Conservation (phyloP, 768 basidiomycete species). For the Coprinopsis marcescibilis region DNA sequence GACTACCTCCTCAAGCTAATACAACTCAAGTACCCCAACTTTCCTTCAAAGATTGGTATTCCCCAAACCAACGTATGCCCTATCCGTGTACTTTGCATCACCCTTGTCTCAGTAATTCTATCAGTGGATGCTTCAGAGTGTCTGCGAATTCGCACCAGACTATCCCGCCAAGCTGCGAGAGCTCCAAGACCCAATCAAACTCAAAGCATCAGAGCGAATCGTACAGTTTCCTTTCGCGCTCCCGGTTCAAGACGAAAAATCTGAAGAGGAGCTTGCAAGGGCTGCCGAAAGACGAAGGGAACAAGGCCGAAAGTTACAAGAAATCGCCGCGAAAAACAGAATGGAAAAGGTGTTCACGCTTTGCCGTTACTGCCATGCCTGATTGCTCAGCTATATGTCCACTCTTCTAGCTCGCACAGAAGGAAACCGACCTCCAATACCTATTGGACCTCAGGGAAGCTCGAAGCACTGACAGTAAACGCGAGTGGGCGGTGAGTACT, state of each 20-base stretch:
- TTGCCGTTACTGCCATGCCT: not conserved
- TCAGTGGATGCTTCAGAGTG: slow-evolving; percentile 91
- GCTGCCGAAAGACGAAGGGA: slow-evolving; percentile 78
- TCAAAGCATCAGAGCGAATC: slow-evolving; percentile 64
- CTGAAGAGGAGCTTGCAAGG: slow-evolving; percentile 81
- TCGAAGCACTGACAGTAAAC: slow-evolving; percentile 52
- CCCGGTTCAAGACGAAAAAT: slow-evolving; percentile 70
- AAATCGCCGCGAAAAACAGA: slow-evolving; percentile 80
- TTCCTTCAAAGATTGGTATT: slow-evolving; percentile 77
- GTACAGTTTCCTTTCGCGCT: slow-evolving; percentile 84
- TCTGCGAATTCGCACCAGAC: slow-evolving; percentile 78
- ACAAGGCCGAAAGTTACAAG: slow-evolving; percentile 84
- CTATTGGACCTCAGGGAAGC: slow-evolving; percentile 60
- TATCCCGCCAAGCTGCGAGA: slow-evolving; percentile 63
- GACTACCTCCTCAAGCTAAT: slow-evolving; percentile 92
- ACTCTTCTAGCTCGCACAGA: slow-evolving; percentile 52
- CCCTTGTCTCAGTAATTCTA: no score
- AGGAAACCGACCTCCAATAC: slow-evolving; percentile 69
- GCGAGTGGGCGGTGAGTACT: slow-evolving; percentile 66
- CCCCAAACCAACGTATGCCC: slow-evolving; percentile 67
- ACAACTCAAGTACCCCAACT: slow-evolving; percentile 92
- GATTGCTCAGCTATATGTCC: no score
- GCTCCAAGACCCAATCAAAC: slow-evolving; percentile 58
- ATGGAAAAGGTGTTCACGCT: slow-evolving; percentile 65
- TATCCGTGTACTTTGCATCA: no score